Conservation (phyloP, 176 grass and related monocot species). For the Eremochloa ophiuroides region DNA sequence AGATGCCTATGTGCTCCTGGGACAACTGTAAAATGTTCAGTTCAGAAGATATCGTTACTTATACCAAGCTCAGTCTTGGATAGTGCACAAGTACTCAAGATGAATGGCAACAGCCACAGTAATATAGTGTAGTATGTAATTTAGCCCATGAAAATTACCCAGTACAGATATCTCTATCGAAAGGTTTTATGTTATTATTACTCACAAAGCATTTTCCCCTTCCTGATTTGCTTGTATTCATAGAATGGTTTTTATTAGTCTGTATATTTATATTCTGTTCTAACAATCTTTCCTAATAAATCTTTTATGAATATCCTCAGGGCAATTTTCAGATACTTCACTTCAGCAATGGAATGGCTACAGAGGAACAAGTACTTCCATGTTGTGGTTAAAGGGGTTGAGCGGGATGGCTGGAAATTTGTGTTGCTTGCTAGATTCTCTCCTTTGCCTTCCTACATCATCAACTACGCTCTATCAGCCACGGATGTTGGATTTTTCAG, state of each 20-base stretch:
- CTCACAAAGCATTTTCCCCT: not conserved
- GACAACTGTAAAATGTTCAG: not conserved
- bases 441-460: slow-evolving; percentile 86
- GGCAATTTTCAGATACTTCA: slow-evolving; percentile 71
- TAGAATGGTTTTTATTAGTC: not conserved
- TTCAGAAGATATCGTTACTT: not conserved
- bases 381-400: slow-evolving; percentile 81
- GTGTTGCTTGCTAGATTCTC: slow-evolving; percentile 95
- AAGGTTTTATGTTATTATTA: not conserved
- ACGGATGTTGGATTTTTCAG: slow-evolving; percentile 71
- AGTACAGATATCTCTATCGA: not conserved
- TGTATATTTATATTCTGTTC: not conserved
- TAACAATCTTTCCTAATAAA: not conserved
- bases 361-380: slow-evolving; percentile 78
- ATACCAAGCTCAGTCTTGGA: not conserved
- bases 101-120: not conserved
- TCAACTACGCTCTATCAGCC: slow-evolving; percentile 88
- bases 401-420: slow-evolving; percentile 89
- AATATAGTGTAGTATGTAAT: not conserved
- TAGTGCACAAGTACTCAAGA: not conserved
- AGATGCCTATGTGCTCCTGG: not conserved
- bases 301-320: slow-evolving; percentile 42
- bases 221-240: slow-evolving; percentile 7
- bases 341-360: slow-evolving; percentile 83
- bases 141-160: not conserved